phyloP scores from a whole-genome alignment of 352 stramenopile species.

The Pythium dissotocum region DNA sequence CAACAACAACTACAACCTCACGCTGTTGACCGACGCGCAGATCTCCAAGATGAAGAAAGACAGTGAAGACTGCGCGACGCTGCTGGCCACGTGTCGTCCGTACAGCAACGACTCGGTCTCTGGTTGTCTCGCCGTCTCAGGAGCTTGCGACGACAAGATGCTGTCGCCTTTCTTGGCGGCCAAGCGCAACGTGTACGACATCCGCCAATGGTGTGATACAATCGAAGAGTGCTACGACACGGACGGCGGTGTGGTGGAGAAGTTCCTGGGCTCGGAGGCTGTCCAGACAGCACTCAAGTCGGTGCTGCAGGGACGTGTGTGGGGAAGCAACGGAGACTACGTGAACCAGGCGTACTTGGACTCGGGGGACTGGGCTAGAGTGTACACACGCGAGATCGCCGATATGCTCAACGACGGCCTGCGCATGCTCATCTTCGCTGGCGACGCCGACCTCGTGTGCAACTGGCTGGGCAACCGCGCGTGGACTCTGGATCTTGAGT shows the following conservation, averaged over 20 bases:
- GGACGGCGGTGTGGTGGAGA: slow-evolving; percentile 14
- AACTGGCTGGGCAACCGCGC: slow-evolving; percentile 95
- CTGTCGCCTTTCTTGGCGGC: slow-evolving; percentile 18
- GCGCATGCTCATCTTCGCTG: slow-evolving; percentile 8
- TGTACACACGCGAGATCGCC: slow-evolving; percentile 67
- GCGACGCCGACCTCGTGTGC: slow-evolving; percentile 89
- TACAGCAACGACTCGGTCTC: slow-evolving; percentile 2
- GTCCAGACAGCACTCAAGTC: neutral
- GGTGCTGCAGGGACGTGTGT: slow-evolving; percentile 32
- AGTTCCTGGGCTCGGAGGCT: slow-evolving; percentile 5
- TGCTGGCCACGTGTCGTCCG: slow-evolving; percentile 26
- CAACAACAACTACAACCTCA: slow-evolving; percentile 36
- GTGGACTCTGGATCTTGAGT: slow-evolving; percentile 91
- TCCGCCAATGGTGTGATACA: slow-evolving; percentile 24
- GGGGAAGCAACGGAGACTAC: neutral
- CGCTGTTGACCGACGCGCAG: slow-evolving; percentile 18
- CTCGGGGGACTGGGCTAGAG: slow-evolving; percentile 84
- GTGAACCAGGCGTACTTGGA: slow-evolving; percentile 5
- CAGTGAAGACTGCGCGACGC: slow-evolving; percentile 26
- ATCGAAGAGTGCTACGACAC: slow-evolving; percentile 26
- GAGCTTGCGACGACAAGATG: slow-evolving; percentile 28
- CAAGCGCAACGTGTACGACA: slow-evolving; percentile 34
- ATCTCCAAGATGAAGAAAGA: slow-evolving; percentile 20
- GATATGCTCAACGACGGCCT: slow-evolving; percentile 60
- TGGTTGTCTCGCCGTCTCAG: slow-evolving; percentile 19